A percentile compares a stretch with the other conserved stretches of the same genome.
Conservation (phyloP, 768 basidiomycete genomes). For the Calvatia gigantea region DNA sequence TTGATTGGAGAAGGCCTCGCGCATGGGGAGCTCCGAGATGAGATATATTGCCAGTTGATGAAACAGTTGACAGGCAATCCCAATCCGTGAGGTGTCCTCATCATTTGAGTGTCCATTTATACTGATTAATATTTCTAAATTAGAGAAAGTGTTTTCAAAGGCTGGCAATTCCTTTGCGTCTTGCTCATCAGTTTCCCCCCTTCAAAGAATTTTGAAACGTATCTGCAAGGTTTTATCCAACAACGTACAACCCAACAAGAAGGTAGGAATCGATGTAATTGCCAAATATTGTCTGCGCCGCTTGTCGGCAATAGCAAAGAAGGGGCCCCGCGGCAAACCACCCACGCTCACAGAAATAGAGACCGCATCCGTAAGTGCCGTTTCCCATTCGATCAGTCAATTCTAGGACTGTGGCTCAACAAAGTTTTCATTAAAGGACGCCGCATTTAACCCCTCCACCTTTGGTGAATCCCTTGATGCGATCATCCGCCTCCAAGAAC, state of each 20-base stretch:
- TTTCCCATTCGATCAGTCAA: background rate
- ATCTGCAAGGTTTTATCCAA: slow-evolving; percentile 77
- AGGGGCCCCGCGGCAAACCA: slow-evolving; percentile 83
- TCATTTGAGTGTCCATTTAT: background rate
- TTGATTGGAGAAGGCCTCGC: slow-evolving; percentile 74
- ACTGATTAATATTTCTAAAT: slow-evolving; percentile 6
- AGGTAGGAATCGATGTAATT: slow-evolving; percentile 83
- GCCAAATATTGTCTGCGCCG: slow-evolving; percentile 88
- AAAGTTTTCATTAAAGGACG: slow-evolving; percentile 51
- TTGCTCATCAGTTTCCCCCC: slow-evolving; percentile 90
- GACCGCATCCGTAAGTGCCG: slow-evolving; percentile 68
- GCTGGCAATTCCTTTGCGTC: slow-evolving; percentile 92
- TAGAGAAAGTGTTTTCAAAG: slow-evolving; percentile 84
- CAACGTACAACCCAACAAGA: slow-evolving; percentile 63
- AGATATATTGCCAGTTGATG: slow-evolving; percentile 90
- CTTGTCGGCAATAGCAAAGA: slow-evolving; percentile 68
- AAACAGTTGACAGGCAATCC: slow-evolving; percentile 88
- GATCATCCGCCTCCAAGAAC: slow-evolving; percentile 79
- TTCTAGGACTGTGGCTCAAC: background rate
- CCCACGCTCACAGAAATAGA: slow-evolving; percentile 85
- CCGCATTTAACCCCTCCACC: slow-evolving; percentile 92
- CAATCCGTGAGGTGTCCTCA: slow-evolving; percentile 51
- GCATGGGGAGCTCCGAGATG: slow-evolving; percentile 85
- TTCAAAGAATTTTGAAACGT: slow-evolving; percentile 88
- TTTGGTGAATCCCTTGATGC: slow-evolving; percentile 89